Conservation (phyloP, 441 rosid species). For the Adansonia madagascariensis region DNA sequence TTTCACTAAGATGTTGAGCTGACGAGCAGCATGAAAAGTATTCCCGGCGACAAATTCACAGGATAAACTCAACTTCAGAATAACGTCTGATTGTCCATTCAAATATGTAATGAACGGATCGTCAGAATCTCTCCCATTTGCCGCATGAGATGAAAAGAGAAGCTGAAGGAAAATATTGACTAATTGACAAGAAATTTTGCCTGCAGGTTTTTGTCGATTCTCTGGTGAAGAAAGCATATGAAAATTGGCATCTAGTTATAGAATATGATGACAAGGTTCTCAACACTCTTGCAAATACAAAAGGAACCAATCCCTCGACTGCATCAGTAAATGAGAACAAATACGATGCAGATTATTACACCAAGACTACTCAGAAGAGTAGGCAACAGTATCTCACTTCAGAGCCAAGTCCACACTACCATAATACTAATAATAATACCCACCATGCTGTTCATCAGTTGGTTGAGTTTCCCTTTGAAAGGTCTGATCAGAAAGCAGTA, state of each 20-base stretch:
- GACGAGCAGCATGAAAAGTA: no score
- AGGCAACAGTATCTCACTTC: conserved; percentile 41
- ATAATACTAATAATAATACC: conserved; percentile 26
- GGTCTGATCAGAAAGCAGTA: conserved; percentile 43
- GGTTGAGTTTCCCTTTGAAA: conserved; percentile 63
- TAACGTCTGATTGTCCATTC: no score
- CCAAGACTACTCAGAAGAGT: conserved; percentile 41
- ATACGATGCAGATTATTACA: conserved; percentile 33
- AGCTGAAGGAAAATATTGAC: background rate
- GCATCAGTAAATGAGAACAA: conserved; percentile 37
- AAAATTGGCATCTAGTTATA: conserved; percentile 87
- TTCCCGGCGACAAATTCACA: no score
- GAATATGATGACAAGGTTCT: conserved; percentile 87
- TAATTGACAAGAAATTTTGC: conserved; percentile 28
- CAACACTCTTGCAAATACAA: conserved; percentile 47
- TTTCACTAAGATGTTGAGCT: no score
- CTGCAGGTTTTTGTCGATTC: conserved; percentile 82
- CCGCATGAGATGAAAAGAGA: no score
- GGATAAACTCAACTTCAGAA: no score
- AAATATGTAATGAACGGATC: no score
- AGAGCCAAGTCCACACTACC: conserved; percentile 43
- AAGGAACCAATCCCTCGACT: conserved; percentile 41
- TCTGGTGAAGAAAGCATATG: conserved; percentile 85
- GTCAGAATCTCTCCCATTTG: no score
- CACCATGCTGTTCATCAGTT: conserved; percentile 51